Base-by-base conservation (phyloP, 2,329 filamentous ascomycete genomes). In the Fusarium pseudoanthophilum region DNA sequence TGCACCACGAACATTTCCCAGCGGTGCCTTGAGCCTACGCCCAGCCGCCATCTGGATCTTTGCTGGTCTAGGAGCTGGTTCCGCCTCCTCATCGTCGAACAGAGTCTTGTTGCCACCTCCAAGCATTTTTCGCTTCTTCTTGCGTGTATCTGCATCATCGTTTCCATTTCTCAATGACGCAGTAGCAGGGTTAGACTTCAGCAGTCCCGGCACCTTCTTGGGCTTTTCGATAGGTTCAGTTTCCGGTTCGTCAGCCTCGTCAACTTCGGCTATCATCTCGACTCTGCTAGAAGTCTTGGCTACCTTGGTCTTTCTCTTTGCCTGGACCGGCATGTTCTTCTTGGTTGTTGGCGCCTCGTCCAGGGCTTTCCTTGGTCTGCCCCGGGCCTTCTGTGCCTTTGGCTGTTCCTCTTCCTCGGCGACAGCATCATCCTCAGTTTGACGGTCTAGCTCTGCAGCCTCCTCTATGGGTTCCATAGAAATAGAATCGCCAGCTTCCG, bases 41-140 rank as follows among this genome's bases (percentile, higher is more conserved):
- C 73, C 72, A 40, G 72, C 68, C 24, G 67, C 79, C 53, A 83
- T 76, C 56, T 77, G 74, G 30, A 78, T 60, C 73, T 84, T 85
- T 20, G 79, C 70, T 65, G 80, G 78, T 52, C 79, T 79, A 69
- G 73, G 68, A 11, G 59, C 24, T 67, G 79, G 83, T 67, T 89
- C 89, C 16, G 81, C 89, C 10, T 85, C 87, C 14, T 92, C 92
- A 9, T 91, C 91, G 14, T 92, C 91, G 66, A 95, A 94, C 11
- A 96, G 79, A 7, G 90, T 93, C 72, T 90, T 89, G 53, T 88
- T 89, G 28, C 87, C 86, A 28, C 83, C 84, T 8, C 91, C 90
- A 4, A 93, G 85, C 10, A 94, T 83, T 82, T 94, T 95, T 71
- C 92, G 89, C 85, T 92, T 95, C 86, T 92, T 94, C 79, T 89